phyloP scores from a whole-genome alignment of 2,329 filamentous ascomycete species.

The Neopestalotiopsis rosae region DNA sequence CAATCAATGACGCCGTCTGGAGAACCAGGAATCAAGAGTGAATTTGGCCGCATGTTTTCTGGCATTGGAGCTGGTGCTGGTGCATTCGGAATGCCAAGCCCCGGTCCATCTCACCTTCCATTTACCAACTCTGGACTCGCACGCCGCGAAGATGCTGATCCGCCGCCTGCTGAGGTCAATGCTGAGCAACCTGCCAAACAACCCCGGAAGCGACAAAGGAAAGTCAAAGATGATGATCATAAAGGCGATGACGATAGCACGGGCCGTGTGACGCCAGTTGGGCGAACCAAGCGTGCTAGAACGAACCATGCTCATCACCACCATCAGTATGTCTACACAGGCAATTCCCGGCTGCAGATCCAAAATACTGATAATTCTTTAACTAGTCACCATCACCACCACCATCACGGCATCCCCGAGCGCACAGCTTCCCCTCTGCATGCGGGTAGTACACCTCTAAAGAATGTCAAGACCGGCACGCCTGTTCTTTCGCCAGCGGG shows the following conservation, averaged over 20 bases:
- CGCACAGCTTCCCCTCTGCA: constrained; percentile 49
- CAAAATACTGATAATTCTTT: constrained; percentile 31
- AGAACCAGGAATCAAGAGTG: constrained; percentile 90
- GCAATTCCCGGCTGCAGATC: constrained; percentile 14
- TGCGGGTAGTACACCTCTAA: constrained; percentile 50
- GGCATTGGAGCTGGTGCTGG: constrained; percentile 74
- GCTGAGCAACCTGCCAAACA: constrained; percentile 47
- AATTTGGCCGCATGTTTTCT: constrained; percentile 93
- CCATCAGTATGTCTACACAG: constrained; percentile 62
- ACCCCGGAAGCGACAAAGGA: constrained; percentile 64
- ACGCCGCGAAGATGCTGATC: constrained; percentile 60
- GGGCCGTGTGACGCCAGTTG: constrained; percentile 65
- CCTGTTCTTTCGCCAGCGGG: constrained; percentile 52
- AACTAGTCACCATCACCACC: constrained; percentile 51
- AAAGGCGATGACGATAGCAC: constrained; percentile 70
- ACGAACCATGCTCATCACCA: constrained; percentile 64
- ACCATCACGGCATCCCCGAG: constrained; percentile 62
- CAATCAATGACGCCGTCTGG: constrained; percentile 79
- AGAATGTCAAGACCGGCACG: constrained; percentile 53
- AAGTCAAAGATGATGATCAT: constrained; percentile 77
- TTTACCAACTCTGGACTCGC: constrained; percentile 51
- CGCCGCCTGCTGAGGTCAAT: constrained; percentile 48
- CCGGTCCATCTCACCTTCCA: constrained; percentile 50
- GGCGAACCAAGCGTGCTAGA: constrained; percentile 69
- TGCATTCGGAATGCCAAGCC: constrained; percentile 57